These are phyloP conservation scores for Colletotrichum aenigma DNA, from an alignment of 2,329 filamentous ascomycete species.

Conservation along the genomic window DNA sequence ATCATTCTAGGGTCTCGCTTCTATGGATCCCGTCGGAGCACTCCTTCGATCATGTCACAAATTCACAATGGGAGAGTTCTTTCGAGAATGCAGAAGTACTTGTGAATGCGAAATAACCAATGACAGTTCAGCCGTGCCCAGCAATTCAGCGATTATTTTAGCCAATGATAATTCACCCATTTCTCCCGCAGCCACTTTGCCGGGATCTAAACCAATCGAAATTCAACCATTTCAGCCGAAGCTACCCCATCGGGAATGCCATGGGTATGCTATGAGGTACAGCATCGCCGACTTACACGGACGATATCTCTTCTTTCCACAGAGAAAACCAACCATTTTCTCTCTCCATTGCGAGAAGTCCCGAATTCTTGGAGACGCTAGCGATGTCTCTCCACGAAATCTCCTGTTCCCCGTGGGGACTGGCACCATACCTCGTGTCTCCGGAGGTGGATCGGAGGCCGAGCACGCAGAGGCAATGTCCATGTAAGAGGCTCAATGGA, in stretches of 20 bases:
- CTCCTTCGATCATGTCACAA: neutral
- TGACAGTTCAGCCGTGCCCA: neutral
- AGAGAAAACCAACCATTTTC: neutral
- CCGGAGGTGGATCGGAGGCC: neutral
- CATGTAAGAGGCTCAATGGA: neutral
- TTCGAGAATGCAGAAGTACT: neutral
- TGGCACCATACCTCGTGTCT: neutral
- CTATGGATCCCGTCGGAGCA: neutral
- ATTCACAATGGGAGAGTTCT: neutral
- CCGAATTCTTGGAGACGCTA: neutral
- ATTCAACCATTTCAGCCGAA: neutral
- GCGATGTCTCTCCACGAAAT: neutral
- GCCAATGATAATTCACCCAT: constrained; percentile 11
- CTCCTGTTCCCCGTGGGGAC: neutral
- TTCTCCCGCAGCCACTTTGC: neutral
- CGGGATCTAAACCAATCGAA: neutral
- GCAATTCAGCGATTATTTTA: neutral
- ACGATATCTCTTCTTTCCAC: neutral
- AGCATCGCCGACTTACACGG: neutral
- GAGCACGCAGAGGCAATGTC: neutral
- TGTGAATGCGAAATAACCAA: neutral
- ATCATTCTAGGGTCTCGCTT: neutral
- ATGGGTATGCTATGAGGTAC: neutral
- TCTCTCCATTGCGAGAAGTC: neutral
- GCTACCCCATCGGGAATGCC: neutral